These are phyloP conservation scores for Colletotrichum shisoi DNA, from an alignment of 2,329 filamentous ascomycete genomes.

Conservation along the genomic window DNA sequence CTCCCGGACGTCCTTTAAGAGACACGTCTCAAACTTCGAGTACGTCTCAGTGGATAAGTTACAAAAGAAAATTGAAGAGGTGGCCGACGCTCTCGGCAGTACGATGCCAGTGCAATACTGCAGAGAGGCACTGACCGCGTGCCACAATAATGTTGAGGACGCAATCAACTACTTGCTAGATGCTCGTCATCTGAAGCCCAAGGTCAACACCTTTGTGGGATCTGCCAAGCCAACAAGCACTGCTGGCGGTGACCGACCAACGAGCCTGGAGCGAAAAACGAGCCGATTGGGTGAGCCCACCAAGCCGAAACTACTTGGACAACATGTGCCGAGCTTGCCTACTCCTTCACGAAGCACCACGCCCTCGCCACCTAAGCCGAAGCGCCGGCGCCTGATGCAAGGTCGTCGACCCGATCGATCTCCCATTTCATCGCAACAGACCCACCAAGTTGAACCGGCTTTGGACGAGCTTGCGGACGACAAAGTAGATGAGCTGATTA, in stretches of 20 bases:
- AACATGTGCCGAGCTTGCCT: conserved; percentile 33
- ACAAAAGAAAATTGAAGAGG: conserved; percentile 48
- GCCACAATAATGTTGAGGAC: conserved; percentile 50
- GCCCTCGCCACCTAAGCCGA: conserved; percentile 46
- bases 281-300: conserved; percentile 35
- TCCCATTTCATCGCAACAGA: conserved; percentile 38
- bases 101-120: conserved; percentile 46
- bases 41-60: conserved; percentile 60
- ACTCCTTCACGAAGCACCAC: conserved; percentile 40
- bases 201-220: conserved; percentile 29
- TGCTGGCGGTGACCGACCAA: conserved; percentile 30
- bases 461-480: conserved; percentile 44
- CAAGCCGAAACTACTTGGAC: conserved; percentile 38
- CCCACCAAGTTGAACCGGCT: conserved; percentile 44
- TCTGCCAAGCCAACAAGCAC: conserved; percentile 40
- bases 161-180: conserved; percentile 47
- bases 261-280: conserved; percentile 26
- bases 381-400: conserved; percentile 48
- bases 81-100: conserved; percentile 49
- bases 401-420: conserved; percentile 45
- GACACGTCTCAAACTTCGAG: conserved; percentile 50
- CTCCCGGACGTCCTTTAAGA: conserved; percentile 65
- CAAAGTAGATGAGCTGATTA: conserved; percentile 43
- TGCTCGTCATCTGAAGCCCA: conserved; percentile 39
- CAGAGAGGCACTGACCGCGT: conserved; percentile 47